Conservation (phyloP, 1,284 basidiomycete species). For the Ganoderma boninense region DNA sequence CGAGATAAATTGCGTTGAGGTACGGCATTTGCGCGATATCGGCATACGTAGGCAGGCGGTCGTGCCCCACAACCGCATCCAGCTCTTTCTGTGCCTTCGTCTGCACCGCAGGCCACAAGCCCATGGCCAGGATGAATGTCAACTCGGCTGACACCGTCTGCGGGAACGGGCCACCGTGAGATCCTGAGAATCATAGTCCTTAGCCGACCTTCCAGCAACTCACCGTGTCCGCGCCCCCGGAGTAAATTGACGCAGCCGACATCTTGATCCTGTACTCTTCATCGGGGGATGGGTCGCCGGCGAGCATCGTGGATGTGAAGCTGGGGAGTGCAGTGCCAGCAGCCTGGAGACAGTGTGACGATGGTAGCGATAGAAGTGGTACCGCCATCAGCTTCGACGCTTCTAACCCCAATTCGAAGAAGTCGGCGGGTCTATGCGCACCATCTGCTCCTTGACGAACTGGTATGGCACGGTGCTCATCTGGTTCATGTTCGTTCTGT, state of each 20-base stretch:
- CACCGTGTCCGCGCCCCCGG: constrained; percentile 41
- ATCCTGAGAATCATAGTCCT: not conserved
- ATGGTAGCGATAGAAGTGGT: too few species aligned
- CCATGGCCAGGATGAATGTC: constrained; percentile 41
- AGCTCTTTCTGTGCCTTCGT: constrained; percentile 42
- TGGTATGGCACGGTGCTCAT: constrained; percentile 64
- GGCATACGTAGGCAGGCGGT: constrained; percentile 40
- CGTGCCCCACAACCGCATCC: constrained; percentile 38
- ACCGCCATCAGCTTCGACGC: not conserved
- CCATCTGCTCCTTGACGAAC: constrained; percentile 70
- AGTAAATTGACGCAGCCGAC: constrained; percentile 39
- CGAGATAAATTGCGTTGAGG: constrained; percentile 41
- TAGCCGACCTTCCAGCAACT: constrained; percentile 1
- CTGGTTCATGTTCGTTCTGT: constrained; percentile 56
- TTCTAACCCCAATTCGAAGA: not conserved
- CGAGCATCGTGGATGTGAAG: constrained; percentile 25
- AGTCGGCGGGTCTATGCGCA: constrained; percentile 36
- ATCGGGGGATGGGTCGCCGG: constrained; percentile 29
- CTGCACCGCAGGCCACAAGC: constrained; percentile 41
- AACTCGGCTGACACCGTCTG: constrained; percentile 39
- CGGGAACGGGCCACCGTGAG: not conserved
- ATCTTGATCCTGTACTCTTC: constrained; percentile 38
- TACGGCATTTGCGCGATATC: constrained; percentile 42
- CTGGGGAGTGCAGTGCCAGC: constrained; percentile 21
- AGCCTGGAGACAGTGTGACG: constrained; percentile 10